Conservation (phyloP, 371 early-diverging fungal genomes). For the Conidiobolus incongruus region DNA sequence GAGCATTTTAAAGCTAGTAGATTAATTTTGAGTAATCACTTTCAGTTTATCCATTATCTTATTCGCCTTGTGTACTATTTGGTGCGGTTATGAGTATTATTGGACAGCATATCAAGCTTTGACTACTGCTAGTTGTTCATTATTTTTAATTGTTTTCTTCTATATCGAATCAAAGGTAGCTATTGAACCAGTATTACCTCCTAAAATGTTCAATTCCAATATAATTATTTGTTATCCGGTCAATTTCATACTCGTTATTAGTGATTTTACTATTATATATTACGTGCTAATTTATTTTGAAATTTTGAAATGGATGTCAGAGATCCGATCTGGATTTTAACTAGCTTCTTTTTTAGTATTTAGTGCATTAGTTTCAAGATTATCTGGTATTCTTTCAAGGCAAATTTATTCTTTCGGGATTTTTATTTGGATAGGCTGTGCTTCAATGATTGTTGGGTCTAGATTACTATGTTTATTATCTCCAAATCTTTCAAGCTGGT, state of each 20-base stretch:
- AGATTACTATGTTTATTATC: slow-evolving; percentile 8
- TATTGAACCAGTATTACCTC: slow-evolving; percentile 28
- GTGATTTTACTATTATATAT: slow-evolving; percentile 16
- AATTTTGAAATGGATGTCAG: too few relatives aligned
- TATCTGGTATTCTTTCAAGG: too few relatives aligned
- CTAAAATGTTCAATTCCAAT: slow-evolving; percentile 14
- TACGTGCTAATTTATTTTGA: too few relatives aligned
- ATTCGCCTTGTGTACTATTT: slow-evolving; percentile 4
- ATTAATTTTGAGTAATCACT: not conserved
- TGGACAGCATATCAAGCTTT: slow-evolving; percentile 25
- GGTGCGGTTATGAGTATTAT: slow-evolving; percentile 25
- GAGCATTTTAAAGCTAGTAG: slow-evolving; percentile 20
- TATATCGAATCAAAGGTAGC: slow-evolving; percentile 27
- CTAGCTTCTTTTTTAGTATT: too few relatives aligned
- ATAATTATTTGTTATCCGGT: slow-evolving; percentile 9
- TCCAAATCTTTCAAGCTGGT: not conserved
- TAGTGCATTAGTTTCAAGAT: too few relatives aligned
- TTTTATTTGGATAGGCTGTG: slow-evolving; percentile 18
- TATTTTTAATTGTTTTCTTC: slow-evolving; percentile 29
- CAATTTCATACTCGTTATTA: too few relatives aligned
- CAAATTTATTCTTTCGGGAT: slow-evolving; percentile 3
- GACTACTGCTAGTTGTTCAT: slow-evolving; percentile 40
- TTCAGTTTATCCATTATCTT: slow-evolving; percentile 1
- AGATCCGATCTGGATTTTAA: too few relatives aligned
- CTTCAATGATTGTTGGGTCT: slow-evolving; percentile 13